Evolutionary conservation across 176 grass and related monocot species (phyloP).

Genomic region (Guadua angustifolia): DNA sequence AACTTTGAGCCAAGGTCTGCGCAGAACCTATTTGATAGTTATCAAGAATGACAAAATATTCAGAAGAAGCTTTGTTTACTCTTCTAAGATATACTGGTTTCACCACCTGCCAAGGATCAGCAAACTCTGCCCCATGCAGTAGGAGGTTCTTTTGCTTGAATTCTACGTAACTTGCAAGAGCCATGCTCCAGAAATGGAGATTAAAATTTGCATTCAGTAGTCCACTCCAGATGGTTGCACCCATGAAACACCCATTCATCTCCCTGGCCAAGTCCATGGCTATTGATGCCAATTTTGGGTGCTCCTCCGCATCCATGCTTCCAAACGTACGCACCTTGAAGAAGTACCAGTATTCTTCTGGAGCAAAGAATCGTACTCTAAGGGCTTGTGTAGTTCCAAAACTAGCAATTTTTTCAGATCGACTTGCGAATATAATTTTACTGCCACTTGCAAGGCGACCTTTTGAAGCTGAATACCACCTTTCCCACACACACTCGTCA

Average conservation of each 20-base stretch:
- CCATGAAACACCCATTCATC: neutral
- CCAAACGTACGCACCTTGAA: constrained; percentile 36
- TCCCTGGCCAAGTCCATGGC: neutral
- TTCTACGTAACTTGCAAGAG: neutral
- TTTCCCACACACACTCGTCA: too few species aligned
- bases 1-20: too few species aligned
- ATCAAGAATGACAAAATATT: too few species aligned
- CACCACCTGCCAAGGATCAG: too few species aligned
- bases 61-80: too few species aligned
- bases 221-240: neutral
- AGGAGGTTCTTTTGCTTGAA: neutral
- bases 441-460: too few species aligned
- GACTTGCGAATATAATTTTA: neutral
- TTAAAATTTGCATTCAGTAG: constrained; percentile 20
- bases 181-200: neutral
- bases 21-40: too few species aligned
- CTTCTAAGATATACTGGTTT: too few species aligned
- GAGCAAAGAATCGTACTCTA: neutral
- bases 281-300: neutral
- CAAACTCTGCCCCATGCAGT: neutral
- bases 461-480: too few species aligned
- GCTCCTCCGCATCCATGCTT: neutral
- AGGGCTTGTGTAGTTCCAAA: neutral
- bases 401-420: neutral
- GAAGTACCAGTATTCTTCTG: neutral